phyloP scores from a whole-genome alignment of 352 stramenopile genomes.

The Phytophthora foliorum region DNA sequence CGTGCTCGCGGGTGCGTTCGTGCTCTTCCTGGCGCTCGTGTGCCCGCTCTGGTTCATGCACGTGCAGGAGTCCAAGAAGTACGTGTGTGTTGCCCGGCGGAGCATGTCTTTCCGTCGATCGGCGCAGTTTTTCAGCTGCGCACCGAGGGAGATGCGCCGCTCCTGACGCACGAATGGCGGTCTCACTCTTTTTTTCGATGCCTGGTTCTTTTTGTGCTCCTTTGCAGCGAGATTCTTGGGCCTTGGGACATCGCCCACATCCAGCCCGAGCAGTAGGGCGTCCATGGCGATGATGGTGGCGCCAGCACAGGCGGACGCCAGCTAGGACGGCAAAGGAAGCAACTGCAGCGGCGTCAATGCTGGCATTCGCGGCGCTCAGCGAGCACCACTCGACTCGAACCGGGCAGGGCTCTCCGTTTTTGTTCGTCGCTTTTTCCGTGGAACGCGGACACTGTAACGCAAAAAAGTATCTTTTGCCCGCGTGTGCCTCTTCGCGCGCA shows the following conservation, averaged over 20 bases:
- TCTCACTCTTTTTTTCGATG: not conserved
- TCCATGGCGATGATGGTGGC: not conserved
- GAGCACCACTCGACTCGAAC: constrained; percentile 14
- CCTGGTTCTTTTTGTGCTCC: constrained; percentile 29
- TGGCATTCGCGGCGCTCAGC: not conserved
- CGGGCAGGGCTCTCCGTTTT: constrained; percentile 18
- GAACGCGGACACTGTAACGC: constrained; percentile 27
- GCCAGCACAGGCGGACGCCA: not conserved
- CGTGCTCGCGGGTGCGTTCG: constrained; percentile 65
- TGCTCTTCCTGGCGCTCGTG: constrained; percentile 87
- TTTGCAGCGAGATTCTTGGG: constrained; percentile 83
- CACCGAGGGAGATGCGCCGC: constrained; percentile 16
- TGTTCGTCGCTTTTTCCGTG: constrained; percentile 49
- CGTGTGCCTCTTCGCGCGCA: constrained; percentile 33
- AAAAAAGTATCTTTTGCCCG: constrained; percentile 45
- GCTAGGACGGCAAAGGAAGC: not conserved
- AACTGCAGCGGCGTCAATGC: not conserved
- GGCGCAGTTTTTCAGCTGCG: constrained; percentile 1
- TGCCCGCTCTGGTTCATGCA: constrained; percentile 93
- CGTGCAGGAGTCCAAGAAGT: constrained; percentile 93
- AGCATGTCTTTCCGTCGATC: constrained; percentile 33
- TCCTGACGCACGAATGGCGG: constrained; percentile 28
- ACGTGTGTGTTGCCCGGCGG: constrained; percentile 28
- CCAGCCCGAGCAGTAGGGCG: constrained; percentile 62
- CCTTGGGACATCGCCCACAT: constrained; percentile 94